These are phyloP conservation scores for Viridothelium virens DNA, from an alignment of 495 filamentous ascomycete genomes.

Conservation along the genomic window DNA sequence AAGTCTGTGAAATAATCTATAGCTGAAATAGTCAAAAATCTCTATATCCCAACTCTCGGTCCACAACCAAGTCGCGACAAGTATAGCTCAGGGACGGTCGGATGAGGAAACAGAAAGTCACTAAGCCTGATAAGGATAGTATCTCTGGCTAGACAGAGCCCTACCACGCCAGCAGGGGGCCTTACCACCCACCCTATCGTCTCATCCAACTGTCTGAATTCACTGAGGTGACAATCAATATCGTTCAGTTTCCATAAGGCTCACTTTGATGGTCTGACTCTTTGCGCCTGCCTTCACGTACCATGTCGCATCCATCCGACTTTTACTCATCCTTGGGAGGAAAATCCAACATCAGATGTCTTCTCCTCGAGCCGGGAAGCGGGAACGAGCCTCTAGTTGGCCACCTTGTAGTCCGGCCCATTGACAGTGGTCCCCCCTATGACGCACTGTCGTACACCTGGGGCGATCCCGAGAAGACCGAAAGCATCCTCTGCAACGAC, in stretches of 20 bases:
- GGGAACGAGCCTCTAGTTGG: neutral
- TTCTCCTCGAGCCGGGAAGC: neutral
- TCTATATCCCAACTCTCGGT: no score
- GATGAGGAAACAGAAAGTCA: no score
- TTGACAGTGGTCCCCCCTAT: slow-evolving; percentile 14
- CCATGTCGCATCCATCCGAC: neutral
- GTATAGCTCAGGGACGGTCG: no score
- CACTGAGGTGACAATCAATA: no score
- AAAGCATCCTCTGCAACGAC: slow-evolving; percentile 18
- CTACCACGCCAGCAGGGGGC: no score
- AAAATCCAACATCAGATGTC: neutral
- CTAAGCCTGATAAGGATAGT: no score
- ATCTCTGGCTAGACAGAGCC: no score
- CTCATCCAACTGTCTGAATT: no score
- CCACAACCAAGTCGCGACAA: no score
- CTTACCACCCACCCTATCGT: no score
- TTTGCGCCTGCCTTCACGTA: neutral
- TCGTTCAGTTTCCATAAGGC: neutral
- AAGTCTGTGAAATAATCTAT: no score
- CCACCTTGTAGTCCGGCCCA: neutral
- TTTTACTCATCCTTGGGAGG: neutral
- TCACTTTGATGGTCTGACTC: slow-evolving; percentile 1
- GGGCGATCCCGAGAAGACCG: slow-evolving; percentile 17
- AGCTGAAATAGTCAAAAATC: no score
- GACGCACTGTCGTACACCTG: slow-evolving; percentile 27